A percentile compares a stretch with the other conserved stretches of the same genome.
phyloP scores from a whole-genome alignment of 2,329 filamentous ascomycete species.

The Coniella vitis region DNA sequence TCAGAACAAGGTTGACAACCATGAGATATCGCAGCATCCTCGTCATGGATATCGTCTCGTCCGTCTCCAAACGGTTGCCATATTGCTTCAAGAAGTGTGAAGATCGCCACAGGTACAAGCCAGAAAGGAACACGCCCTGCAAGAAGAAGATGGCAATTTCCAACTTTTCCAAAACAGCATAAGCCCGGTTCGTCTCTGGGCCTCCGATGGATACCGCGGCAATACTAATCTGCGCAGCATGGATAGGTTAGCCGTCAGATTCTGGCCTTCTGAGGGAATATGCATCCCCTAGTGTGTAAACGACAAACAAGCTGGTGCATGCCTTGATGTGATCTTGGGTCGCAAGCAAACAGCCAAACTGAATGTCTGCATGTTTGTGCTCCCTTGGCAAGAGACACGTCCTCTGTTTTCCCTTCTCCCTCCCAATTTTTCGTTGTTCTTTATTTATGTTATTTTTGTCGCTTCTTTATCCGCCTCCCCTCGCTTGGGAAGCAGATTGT shows the following conservation, averaged over 20 bases:
- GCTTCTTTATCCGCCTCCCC: too few species aligned
- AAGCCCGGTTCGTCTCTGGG: conserved; percentile 22
- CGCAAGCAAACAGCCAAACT: too few species aligned
- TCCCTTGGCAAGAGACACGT: too few species aligned
- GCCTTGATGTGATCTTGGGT: too few species aligned
- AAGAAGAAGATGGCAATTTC: conserved; percentile 37
- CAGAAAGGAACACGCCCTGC: conserved; percentile 39
- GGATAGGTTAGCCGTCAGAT: neutral
- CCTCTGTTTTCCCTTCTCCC: too few species aligned
- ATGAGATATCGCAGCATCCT: conserved; percentile 24
- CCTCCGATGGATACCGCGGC: neutral
- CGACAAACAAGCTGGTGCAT: too few species aligned
- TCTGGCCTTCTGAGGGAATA: too few species aligned
- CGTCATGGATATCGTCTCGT: conserved; percentile 2
- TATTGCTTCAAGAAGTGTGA: conserved; percentile 35
- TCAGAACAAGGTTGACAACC: conserved; percentile 34
- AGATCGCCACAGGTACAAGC: conserved; percentile 47
- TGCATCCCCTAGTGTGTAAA: too few species aligned
- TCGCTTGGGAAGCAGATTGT: too few species aligned
- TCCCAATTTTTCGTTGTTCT: neutral
- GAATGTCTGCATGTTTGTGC: too few species aligned
- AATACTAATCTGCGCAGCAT: neutral
- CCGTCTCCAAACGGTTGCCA: conserved; percentile 31
- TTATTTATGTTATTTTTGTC: neutral
- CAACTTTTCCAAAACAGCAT: conserved; percentile 23